phyloP scores from a whole-genome alignment of 73 alveolate genomes.

The Stentor roeselii region DNA sequence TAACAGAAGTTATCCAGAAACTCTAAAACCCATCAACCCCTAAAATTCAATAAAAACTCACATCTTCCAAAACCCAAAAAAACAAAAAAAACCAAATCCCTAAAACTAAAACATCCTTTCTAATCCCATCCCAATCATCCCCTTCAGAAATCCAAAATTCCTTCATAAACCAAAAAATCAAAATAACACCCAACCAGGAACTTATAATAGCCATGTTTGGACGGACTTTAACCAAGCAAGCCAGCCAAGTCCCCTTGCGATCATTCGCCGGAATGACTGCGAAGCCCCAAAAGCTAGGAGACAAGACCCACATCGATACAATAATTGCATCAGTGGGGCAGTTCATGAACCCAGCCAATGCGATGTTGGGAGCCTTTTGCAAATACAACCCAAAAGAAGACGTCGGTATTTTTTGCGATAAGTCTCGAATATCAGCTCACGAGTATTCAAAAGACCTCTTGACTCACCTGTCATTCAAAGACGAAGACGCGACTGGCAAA shows the following conservation, averaged over 20 bases:
- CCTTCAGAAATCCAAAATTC: no score
- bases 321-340: slow-evolving; percentile 20
- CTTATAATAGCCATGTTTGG: slow-evolving; percentile 12
- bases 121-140: no score
- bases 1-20: no score
- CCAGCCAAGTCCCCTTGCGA: neutral
- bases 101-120: no score
- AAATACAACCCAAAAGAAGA: slow-evolving; percentile 15
- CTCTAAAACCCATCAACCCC: no score
- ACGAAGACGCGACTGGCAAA: slow-evolving; percentile 25
- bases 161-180: no score
- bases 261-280: slow-evolving; percentile 3
- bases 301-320: slow-evolving; percentile 23
- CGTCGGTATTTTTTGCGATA: slow-evolving; percentile 20
- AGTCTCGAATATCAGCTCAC: neutral
- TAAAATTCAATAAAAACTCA: no score
- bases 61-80: no score
- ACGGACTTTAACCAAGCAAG: neutral
- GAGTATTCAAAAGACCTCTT: slow-evolving; percentile 28
- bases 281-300: slow-evolving; percentile 26
- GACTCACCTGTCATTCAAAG: slow-evolving; percentile 12
- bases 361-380: slow-evolving; percentile 22
- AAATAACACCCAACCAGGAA: no score
- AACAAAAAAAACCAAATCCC: no score
- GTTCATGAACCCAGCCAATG: slow-evolving; percentile 21